Percentiles rank a stretch among this genome's conserved stretches.
These are phyloP conservation scores for Trichoderma gracile DNA, from an alignment of 2,329 filamentous ascomycete genomes.

Conservation along the genomic window DNA sequence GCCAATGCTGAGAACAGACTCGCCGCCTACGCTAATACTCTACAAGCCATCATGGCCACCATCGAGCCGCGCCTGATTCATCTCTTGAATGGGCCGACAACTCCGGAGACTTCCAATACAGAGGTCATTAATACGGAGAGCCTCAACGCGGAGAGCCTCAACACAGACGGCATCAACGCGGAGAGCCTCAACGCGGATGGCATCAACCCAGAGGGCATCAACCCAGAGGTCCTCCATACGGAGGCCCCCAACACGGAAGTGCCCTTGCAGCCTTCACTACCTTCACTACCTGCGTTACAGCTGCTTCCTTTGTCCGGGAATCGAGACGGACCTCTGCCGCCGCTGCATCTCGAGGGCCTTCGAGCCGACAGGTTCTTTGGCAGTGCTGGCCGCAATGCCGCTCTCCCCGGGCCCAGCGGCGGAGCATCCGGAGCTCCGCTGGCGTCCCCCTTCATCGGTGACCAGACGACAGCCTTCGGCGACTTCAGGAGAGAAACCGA, in stretches of 20 bases:
- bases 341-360: conserved; percentile 54
- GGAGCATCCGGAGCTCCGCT: conserved; percentile 26
- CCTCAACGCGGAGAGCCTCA: not conserved
- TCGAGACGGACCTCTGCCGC: conserved; percentile 48
- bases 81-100: conserved; percentile 59
- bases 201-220: conserved; percentile 37
- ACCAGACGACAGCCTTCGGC: conserved; percentile 26
- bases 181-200: not conserved
- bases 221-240: conserved; percentile 37
- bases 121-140: not conserved
- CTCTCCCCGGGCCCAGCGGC: conserved; percentile 1
- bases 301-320: conserved; percentile 43
- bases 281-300: conserved; percentile 53
- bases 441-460: conserved; percentile 27
- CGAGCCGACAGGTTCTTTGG: conserved; percentile 40
- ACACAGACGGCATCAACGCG: conserved; percentile 36
- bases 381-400: conserved; percentile 20
- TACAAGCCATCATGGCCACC: conserved; percentile 57
- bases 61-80: conserved; percentile 69
- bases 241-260: not conserved
- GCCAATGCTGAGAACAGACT: conserved; percentile 24
- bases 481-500: conserved; percentile 32
- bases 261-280: conserved; percentile 30
- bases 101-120: conserved; percentile 50
- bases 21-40: conserved; percentile 24